Evolutionary conservation across 2,329 filamentous ascomycete genomes (phyloP).

Genomic region (Fonsecaea erecta): DNA sequence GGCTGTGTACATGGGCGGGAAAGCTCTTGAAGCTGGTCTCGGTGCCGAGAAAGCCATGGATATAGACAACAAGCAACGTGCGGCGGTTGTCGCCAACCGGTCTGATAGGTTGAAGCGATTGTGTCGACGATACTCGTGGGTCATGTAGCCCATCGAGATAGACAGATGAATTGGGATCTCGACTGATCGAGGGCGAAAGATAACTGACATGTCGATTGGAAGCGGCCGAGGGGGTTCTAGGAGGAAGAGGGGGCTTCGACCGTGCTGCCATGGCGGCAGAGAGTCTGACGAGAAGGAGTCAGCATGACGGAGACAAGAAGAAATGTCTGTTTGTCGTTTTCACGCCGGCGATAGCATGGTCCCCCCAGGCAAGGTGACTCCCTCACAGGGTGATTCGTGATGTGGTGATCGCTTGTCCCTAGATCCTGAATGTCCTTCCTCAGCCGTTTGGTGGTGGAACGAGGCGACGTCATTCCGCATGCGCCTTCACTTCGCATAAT

Average conservation of each 20-base stretch:
- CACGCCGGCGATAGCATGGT: neutral
- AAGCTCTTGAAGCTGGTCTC: slow-evolving; percentile 87
- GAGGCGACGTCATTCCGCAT: slow-evolving; percentile 13
- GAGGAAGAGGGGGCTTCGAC: slow-evolving; percentile 20
- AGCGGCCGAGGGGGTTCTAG: slow-evolving; percentile 1
- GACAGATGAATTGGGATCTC: neutral
- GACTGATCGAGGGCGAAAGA: neutral
- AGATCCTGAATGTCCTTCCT: neutral
- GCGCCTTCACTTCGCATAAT: neutral
- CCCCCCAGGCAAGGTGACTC: no score
- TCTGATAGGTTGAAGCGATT: slow-evolving; percentile 40
- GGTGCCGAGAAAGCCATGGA: slow-evolving; percentile 89
- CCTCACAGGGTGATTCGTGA: neutral
- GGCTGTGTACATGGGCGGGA: slow-evolving; percentile 81
- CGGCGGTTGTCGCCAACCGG: slow-evolving; percentile 44
- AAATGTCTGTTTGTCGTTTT: neutral
- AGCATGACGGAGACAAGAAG: neutral
- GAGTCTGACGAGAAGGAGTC: neutral
- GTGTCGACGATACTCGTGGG: slow-evolving; percentile 40
- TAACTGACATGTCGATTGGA: neutral
- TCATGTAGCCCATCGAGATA: slow-evolving; percentile 38
- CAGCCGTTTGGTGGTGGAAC: neutral
- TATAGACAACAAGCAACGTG: slow-evolving; percentile 75
- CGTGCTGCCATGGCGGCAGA: slow-evolving; percentile 24
- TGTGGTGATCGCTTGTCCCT: neutral